Percentiles rank a stretch among this genome's conserved stretches.
phyloP scores from a whole-genome alignment of 495 filamentous ascomycete genomes.

The Coniosporium apollinis region DNA sequence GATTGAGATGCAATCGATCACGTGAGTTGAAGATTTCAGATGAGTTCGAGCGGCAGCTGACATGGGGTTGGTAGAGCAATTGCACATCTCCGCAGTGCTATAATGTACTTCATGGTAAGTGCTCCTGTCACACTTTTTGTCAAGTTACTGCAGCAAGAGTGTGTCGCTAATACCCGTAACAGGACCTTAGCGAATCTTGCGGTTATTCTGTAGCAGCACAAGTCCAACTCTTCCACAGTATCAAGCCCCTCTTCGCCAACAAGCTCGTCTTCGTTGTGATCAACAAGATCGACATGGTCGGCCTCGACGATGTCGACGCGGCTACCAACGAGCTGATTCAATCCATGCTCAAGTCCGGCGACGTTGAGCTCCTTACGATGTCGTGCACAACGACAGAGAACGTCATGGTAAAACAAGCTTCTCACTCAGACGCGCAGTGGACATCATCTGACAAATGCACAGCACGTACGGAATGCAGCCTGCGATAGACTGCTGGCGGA shows the following conservation, averaged over 20 bases:
- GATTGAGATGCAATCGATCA: conserved; percentile 97
- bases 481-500: conserved; percentile 87
- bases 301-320: conserved; percentile 72
- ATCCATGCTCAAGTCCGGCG: conserved; percentile 60
- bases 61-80: no score
- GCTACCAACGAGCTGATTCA: conserved; percentile 65
- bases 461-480: conserved; percentile 83
- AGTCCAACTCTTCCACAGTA: conserved; percentile 82
- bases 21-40: no score
- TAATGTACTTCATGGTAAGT: conserved; percentile 98
- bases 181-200: conserved; percentile 94
- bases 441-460: no score
- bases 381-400: conserved; percentile 94
- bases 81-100: conserved; percentile 83
- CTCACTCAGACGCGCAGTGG: no score
- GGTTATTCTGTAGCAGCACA: conserved; percentile 87
- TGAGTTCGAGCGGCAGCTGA: no score
- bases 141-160: no score
- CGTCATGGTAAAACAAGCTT: no score
- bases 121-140: no score
- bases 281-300: conserved; percentile 92
- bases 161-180: no score
- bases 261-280: conserved; percentile 92
- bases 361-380: conserved; percentile 78
- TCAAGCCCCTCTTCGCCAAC: conserved; percentile 92